Percentiles rank a stretch among this genome's conserved stretches.
phyloP scores from a whole-genome alignment of 371 early-diverging fungal genomes.

The Smittium culicis region DNA sequence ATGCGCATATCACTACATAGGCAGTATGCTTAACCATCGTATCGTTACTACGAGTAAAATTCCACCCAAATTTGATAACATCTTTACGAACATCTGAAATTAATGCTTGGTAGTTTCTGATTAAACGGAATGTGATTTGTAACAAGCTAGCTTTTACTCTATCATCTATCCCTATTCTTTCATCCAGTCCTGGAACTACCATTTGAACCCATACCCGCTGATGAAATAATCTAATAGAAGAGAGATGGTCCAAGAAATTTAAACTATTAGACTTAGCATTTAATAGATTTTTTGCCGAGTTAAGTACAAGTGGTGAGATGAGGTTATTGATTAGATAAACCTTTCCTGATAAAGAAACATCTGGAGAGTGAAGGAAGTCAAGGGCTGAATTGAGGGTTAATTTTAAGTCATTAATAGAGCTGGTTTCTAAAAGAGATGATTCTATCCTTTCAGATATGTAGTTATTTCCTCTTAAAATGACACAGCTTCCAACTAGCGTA shows the following conservation, averaged over 20 bases:
- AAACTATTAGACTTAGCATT: background rate
- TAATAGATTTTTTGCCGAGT: background rate
- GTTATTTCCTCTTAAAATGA: background rate
- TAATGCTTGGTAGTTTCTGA: constrained; percentile 61
- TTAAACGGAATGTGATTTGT: constrained; percentile 67
- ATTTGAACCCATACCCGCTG: constrained; percentile 30
- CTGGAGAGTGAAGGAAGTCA: background rate
- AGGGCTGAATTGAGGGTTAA: background rate
- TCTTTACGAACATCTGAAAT: constrained; percentile 76
- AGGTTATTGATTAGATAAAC: constrained; percentile 4
- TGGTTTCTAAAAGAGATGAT: background rate
- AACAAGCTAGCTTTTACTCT: constrained; percentile 73
- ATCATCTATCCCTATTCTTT: constrained; percentile 45
- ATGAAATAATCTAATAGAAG: constrained; percentile 27
- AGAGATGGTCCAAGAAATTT: background rate
- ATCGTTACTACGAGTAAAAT: constrained; percentile 76
- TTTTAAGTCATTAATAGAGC: background rate
- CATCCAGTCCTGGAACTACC: constrained; percentile 19
- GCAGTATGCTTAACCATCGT: constrained; percentile 87
- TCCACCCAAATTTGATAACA: constrained; percentile 91
- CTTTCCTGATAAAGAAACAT: constrained; percentile 2
- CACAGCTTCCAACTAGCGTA: background rate
- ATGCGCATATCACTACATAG: constrained; percentile 78
- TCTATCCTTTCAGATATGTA: background rate
- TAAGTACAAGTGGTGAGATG: background rate